Conservation (phyloP, 2,329 filamentous ascomycete species). For the Akanthomyces muscarius region DNA sequence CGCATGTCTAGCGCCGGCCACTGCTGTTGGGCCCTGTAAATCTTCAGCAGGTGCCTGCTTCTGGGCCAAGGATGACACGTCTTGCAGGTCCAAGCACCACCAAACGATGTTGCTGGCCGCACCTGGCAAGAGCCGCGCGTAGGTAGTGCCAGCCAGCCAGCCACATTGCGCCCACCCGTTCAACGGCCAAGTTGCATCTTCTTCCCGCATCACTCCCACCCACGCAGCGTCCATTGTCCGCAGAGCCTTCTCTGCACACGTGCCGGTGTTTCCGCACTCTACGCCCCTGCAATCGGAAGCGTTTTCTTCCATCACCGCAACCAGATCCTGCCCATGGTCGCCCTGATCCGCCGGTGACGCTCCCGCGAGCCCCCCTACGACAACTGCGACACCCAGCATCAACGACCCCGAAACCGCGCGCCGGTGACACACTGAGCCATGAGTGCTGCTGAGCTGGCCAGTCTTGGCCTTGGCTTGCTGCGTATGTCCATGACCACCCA, state of each 20-base stretch:
- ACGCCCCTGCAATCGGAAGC: background rate
- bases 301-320: background rate
- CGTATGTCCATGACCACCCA: conserved; percentile 4
- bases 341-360: conserved; percentile 23
- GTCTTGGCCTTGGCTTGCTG: conserved; percentile 13
- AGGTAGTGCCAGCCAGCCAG: background rate
- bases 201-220: background rate
- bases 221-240: background rate
- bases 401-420: background rate
- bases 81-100: no score
- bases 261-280: background rate
- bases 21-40: background rate
- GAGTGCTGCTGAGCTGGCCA: conserved; percentile 13
- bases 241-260: background rate
- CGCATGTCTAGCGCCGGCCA: background rate
- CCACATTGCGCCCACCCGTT: background rate
- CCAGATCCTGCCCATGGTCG: conserved; percentile 20
- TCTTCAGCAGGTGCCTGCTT: background rate
- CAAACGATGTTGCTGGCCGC: background rate
- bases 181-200: conserved; percentile 11
- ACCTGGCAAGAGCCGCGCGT: background rate
- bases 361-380: conserved; percentile 19
- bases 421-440: background rate
- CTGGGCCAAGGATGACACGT: no score
- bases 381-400: background rate